Evolutionary conservation across 2,329 filamentous ascomycete genomes (phyloP), one percentile per base, ranked within the genome.

Genomic region (Peltaster fructicola): DNA sequence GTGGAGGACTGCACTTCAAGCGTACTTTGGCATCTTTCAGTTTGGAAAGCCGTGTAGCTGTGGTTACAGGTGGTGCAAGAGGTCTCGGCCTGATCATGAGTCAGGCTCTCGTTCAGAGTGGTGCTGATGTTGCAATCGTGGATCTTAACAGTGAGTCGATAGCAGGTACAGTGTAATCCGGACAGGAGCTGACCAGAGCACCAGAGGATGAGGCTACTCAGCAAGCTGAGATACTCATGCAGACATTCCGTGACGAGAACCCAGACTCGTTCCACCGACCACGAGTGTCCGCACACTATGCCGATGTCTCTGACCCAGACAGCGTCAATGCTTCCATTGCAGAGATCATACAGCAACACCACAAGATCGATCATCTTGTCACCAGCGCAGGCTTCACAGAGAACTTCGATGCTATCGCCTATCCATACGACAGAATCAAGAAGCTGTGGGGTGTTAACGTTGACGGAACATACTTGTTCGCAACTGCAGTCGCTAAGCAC

Each of bases 311-410:
- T 14, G 69, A 77, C 40, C 74, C 74, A 12, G 67, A 72, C 23
- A 85, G 79, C 5, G 84, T 93, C 33, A 72, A 77, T 30, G 53
- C 59, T 15, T 76, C 76, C 39, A 63, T 93, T 37, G 57, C 61
- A 17, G 74, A 81, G 32, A 65, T 85, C 37, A 48, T 85, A 24
- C 25, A 23, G 8, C 41, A 58, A 23, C 84, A 92, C 48, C 73
- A 74, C 52, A 75, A 77, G 51, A 81, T 93, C 40, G 82, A 92
- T 55, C 74, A 80, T 53, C 66, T 95, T 14, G 84, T 95, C 41
- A 93, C 85, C 14, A 90, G 81, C n/a, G 85, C 85, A 24, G 85
- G 85, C 22, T 92, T 95, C 57, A 88, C 80, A 8, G 85, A 93
- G 59, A 93, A 93, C 59, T 90, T 82, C 45, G 76, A 90, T 43